Percentiles rank a stretch among this genome's conserved stretches.
phyloP scores from a whole-genome alignment of 2,329 filamentous ascomycete species.

The Penicillium occitanis region DNA sequence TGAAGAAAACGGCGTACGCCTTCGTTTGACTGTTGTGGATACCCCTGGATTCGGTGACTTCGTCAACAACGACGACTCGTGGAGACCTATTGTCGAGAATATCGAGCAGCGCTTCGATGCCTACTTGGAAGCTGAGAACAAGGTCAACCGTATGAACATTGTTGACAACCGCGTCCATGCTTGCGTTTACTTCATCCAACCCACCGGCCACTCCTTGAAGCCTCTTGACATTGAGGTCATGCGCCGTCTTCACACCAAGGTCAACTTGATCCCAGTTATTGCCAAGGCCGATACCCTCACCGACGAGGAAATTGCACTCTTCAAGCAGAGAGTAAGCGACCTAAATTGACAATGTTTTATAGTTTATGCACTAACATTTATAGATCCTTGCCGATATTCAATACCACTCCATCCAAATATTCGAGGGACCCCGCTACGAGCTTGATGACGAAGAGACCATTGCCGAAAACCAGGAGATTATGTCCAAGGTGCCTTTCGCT shows the following conservation, averaged over 20 bases:
- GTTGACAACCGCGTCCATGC: slow-evolving; percentile 98
- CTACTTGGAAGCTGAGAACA: slow-evolving; percentile 98
- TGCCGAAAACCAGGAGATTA: slow-evolving; percentile 99
- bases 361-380: slow-evolving; percentile 26
- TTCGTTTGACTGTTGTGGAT: slow-evolving; percentile 94
- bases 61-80: slow-evolving; percentile 99
- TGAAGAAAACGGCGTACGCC: slow-evolving; percentile 95
- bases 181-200: slow-evolving; percentile 99
- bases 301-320: slow-evolving; percentile 88
- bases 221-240: slow-evolving; percentile 98
- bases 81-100: slow-evolving; percentile 98
- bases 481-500: slow-evolving; percentile 99
- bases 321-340: slow-evolving; percentile 81
- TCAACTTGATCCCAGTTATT: slow-evolving; percentile 99
- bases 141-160: slow-evolving; percentile 99
- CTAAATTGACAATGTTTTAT: not conserved
- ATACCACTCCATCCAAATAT: slow-evolving; percentile 97
- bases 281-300: slow-evolving; percentile 98
- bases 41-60: slow-evolving; percentile 98
- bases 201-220: slow-evolving; percentile 97
- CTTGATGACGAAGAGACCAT: slow-evolving; percentile 99
- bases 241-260: slow-evolving; percentile 98
- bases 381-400: slow-evolving; percentile 97
- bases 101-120: slow-evolving; percentile 99
- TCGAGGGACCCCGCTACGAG: slow-evolving; percentile 97